phyloP scores from a whole-genome alignment of 768 basidiomycete genomes.

The Pholiota microspora region DNA sequence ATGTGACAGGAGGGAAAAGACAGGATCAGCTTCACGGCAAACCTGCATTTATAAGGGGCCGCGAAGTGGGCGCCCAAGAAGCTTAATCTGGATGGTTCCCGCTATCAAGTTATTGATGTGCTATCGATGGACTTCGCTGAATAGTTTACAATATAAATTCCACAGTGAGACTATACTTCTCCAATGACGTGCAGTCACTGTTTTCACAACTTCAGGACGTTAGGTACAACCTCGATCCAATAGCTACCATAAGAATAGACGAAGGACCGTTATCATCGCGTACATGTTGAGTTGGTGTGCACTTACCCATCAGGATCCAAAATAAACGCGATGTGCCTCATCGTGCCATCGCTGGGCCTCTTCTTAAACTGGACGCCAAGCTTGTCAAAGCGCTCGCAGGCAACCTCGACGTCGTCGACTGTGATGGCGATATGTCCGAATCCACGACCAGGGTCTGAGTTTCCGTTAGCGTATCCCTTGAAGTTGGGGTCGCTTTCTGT shows the following conservation, averaged over 20 bases:
- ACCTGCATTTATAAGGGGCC: too few relatives aligned
- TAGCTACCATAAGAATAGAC: slow-evolving; percentile 35
- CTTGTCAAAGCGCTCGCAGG: slow-evolving; percentile 80
- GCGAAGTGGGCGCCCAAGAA: too few relatives aligned
- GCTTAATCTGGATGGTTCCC: too few relatives aligned
- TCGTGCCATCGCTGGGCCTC: slow-evolving; percentile 78
- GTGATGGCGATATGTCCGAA: slow-evolving; percentile 91
- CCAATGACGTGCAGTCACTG: too few relatives aligned
- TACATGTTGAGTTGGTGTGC: background rate
- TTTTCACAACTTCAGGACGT: slow-evolving; percentile 9
- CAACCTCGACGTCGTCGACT: slow-evolving; percentile 78
- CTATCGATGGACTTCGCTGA: too few relatives aligned
- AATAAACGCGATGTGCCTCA: slow-evolving; percentile 83
- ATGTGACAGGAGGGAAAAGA: too few relatives aligned
- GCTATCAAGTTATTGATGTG: too few relatives aligned
- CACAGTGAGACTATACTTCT: too few relatives aligned
- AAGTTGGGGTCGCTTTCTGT: slow-evolving; percentile 79
- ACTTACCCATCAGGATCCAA: slow-evolving; percentile 81
- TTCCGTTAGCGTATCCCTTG: slow-evolving; percentile 83
- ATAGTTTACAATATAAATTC: too few relatives aligned
- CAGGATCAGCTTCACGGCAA: too few relatives aligned
- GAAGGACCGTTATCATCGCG: background rate
- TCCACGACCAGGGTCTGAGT: slow-evolving; percentile 73
- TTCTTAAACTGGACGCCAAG: slow-evolving; percentile 88
- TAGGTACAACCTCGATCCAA: slow-evolving; percentile 58